These are phyloP conservation scores for Neurospora sp. DNA, from an alignment of 495 filamentous ascomycete species.

Conservation along the genomic window DNA sequence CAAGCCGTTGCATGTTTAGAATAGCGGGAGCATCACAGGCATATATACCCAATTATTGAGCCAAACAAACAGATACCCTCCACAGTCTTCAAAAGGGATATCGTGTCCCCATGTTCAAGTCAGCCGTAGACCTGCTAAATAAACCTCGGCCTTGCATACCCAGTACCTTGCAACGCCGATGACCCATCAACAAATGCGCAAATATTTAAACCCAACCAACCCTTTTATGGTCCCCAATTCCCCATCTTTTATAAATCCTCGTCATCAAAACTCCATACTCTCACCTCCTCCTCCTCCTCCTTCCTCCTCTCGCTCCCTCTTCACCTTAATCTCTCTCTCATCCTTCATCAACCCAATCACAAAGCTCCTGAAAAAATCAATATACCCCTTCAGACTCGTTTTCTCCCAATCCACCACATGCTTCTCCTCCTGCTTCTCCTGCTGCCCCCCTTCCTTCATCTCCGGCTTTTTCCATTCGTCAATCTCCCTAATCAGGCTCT, in stretches of 20 bases:
- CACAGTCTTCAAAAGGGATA: not conserved
- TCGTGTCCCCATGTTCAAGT: not conserved
- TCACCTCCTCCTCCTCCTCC: slow-evolving; percentile 26
- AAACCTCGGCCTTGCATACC: not conserved
- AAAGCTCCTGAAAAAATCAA: slow-evolving; percentile 79
- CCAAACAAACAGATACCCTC: not conserved
- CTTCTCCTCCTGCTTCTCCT: slow-evolving; percentile 33
- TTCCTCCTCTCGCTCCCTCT: slow-evolving; percentile 48
- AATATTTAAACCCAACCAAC: not conserved
- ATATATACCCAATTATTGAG: not conserved
- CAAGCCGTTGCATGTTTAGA: not conserved
- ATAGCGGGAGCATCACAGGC: not conserved
- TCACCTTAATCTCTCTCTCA: slow-evolving; percentile 63
- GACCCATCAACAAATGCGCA: not conserved
- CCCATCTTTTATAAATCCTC: not conserved
- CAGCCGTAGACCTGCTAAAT: not conserved
- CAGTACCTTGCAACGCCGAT: not conserved
- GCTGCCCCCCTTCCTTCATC: slow-evolving; percentile 53
- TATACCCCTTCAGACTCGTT: slow-evolving; percentile 85
- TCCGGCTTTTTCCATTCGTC: slow-evolving; percentile 51
- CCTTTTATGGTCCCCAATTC: not conserved
- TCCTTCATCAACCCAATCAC: slow-evolving; percentile 70
- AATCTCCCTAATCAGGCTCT: slow-evolving; percentile 67
- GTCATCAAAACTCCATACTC: slow-evolving; percentile 48
- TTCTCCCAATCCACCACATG: slow-evolving; percentile 82